Base-by-base conservation (phyloP, 768 basidiomycete species). In the Suillus brevipes region DNA sequence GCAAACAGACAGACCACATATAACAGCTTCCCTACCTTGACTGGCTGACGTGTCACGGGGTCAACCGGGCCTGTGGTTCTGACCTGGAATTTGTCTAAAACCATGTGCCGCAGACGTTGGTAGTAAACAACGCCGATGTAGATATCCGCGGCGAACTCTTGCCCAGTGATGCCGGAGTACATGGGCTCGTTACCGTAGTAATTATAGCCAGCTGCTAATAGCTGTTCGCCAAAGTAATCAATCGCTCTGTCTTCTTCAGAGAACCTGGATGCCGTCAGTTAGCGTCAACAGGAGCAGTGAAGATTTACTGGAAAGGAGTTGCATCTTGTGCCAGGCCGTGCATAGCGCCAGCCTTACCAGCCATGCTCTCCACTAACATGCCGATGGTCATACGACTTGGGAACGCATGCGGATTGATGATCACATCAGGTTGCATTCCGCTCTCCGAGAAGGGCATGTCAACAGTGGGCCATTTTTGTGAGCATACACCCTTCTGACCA, bases 371-470 rank as follows among this genome's bases (percentile, higher is more conserved):
- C 64, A 99, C 95, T 75, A 99, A 89, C 97, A 99, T 99, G 65
- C 97, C 97, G 71, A 99, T 99, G 1, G 97, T 99, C 97, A 99
- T 99, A 70, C 97, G 93, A 83, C 90, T 92, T 2, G 97, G 97
- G 83, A 99, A 99, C 18, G 97, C 97, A 76, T 99, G 97, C 42
- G 97, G 97, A 79, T 99, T 99, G 82, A 99, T 99, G 76, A 99
- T 99, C 59, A 99, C 88, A 78, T 99, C 97, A 1, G 97, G 97
- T 77, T 98, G 97, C 85, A 99, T 95, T 18, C 97, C 97, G 64
- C 94, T 97, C 81, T 99, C 97, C 71, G 89, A 90, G 84, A 99
- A 99, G 16, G 97, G 97, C 97, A 99, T 98, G 75, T 99, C 97
- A 70, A 97, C 79, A 20, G 91, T 87, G 9, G 97, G 97, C 94